Evolutionary conservation across 495 filamentous ascomycete species (phyloP), one percentile per base, ranked within the genome.

Genomic region (Cryomyces minteri): DNA sequence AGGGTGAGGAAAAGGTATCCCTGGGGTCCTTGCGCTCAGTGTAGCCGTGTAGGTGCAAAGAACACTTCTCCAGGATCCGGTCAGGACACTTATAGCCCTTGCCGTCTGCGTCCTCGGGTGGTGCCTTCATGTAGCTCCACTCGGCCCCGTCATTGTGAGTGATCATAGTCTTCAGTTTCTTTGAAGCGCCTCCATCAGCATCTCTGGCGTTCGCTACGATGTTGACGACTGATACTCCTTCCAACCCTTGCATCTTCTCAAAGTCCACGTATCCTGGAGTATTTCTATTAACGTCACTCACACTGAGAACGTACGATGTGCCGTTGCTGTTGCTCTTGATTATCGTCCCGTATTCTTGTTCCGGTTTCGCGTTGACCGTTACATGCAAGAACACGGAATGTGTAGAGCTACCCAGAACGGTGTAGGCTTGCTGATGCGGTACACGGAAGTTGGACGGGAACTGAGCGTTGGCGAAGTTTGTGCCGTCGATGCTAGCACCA

Each of bases 261-360:
- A 94, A 99, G 59, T 99, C 90, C 36, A 90, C 86, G 57, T 79
- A 94, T 38, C 80, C 87, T 0, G 43, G 50, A 4, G 68, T 61
- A 52, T 93, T 75, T 45, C 81, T 71, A 60, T 94, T 94, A 52
- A 95, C 82, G 0, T 70, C 72, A 41, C 71, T 63, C 6, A 88
- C 64, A 59, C 81, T 88, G 42, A 88, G 64, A 18, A 92, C 83
- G 52, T 95, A 99, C 3, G 81, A 88, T 0, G 90, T 96, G 34
- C 90, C 90, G 56, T 96, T 96, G 54, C 84, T 94, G 63, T 99
- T 99, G 53, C 85, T 93, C 71, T 96, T 96, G 56, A 99, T 71
- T 43, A 99, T 79, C 28, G 76, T 76, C n/a, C 90, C 90, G 50
- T 81, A 85, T 44, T 77, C 74, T 32, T 69, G 71, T 4, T 69